Conservation (phyloP, 176 grass and related monocot species). For the Aegilops sharonensis region DNA sequence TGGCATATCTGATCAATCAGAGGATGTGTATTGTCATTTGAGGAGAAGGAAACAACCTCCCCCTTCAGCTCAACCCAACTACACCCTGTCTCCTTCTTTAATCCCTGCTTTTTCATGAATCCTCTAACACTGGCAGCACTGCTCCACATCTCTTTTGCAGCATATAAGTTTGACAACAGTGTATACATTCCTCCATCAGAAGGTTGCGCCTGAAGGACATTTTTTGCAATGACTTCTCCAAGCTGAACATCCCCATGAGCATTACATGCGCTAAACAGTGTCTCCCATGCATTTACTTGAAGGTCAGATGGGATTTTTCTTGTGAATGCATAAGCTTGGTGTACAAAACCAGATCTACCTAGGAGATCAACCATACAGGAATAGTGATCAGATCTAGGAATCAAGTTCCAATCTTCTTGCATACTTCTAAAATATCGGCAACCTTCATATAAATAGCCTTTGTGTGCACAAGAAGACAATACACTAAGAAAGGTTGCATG, state of each 20-base stretch:
- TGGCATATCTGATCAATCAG: conserved; percentile 53
- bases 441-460: conserved; percentile 70
- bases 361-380: conserved; percentile 84
- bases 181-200: conserved; percentile 71
- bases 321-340: conserved; percentile 61
- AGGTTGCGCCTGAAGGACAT: conserved; percentile 49
- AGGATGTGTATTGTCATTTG: conserved; percentile 61
- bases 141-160: conserved; percentile 64
- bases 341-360: conserved; percentile 61
- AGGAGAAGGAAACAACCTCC: conserved; percentile 50
- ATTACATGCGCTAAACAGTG: conserved; percentile 71
- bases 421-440: conserved; percentile 60
- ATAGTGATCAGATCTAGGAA: conserved; percentile 71
- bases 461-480: conserved; percentile 67
- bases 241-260: conserved; percentile 61
- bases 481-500: conserved; percentile 69
- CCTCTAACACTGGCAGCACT: conserved; percentile 49
- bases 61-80: conserved; percentile 78
- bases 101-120: conserved; percentile 62
- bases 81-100: conserved; percentile 73
- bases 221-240: conserved; percentile 56
- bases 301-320: conserved; percentile 48
- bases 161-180: conserved; percentile 75
- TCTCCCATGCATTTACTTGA: conserved; percentile 67
- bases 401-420: conserved; percentile 62